These are phyloP conservation scores for Fagus sylvatica DNA, from an alignment of 306 rosid species.

Conservation along the genomic window DNA sequence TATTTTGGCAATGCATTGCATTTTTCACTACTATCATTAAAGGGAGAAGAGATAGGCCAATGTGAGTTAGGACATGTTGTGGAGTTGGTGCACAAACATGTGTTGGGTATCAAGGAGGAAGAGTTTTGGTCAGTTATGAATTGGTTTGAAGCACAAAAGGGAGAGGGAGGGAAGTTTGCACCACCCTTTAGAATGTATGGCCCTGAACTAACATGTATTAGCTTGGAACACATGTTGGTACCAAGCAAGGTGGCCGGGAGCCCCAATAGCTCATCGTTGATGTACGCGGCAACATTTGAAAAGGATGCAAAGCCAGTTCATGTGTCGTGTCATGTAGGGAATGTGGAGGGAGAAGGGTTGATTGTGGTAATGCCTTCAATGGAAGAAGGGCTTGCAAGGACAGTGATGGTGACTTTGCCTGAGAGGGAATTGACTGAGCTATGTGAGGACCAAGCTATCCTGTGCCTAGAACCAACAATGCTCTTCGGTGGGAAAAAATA, in stretches of 20 bases:
- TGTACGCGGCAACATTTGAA: slow-evolving; percentile 40
- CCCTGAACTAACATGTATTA: slow-evolving; percentile 50
- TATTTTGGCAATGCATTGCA: slow-evolving; percentile 67
- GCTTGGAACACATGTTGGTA: slow-evolving; percentile 50
- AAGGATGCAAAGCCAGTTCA: slow-evolving; percentile 40
- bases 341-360: slow-evolving; percentile 59
- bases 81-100: slow-evolving; percentile 36
- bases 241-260: background rate
- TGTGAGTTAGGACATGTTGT: slow-evolving; percentile 25
- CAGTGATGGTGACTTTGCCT: slow-evolving; percentile 51
- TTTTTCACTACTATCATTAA: slow-evolving; percentile 43
- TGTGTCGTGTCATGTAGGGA: slow-evolving; percentile 58
- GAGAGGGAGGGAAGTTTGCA: slow-evolving; percentile 30
- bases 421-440: slow-evolving; percentile 40
- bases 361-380: slow-evolving; percentile 57
- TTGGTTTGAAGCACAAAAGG: slow-evolving; percentile 43
- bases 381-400: slow-evolving; percentile 53
- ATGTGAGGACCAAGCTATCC: slow-evolving; percentile 42
- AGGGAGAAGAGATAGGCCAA: slow-evolving; percentile 12
- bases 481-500: slow-evolving; percentile 26
- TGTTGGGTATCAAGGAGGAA: slow-evolving; percentile 29
- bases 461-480: slow-evolving; percentile 38
- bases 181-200: slow-evolving; percentile 48
- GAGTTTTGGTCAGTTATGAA: slow-evolving; percentile 36
- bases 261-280: background rate